Conservation (phyloP, 768 basidiomycete genomes). For the Boletus reticuloceps region DNA sequence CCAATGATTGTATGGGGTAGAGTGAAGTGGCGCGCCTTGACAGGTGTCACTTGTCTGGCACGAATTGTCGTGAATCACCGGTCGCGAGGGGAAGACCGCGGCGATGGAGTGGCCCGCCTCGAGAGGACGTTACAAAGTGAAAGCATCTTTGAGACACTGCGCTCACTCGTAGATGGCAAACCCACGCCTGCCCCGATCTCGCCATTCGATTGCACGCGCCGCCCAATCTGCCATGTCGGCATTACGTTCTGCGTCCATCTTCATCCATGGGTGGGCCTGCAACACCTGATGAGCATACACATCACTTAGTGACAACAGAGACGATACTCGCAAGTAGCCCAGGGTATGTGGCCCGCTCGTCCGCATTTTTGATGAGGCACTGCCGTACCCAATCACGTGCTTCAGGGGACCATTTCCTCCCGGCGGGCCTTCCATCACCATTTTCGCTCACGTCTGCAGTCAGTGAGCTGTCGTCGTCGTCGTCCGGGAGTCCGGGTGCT, state of each 20-base stretch:
- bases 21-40: neutral
- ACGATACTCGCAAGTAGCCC: slow-evolving; percentile 63
- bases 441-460: slow-evolving; percentile 11
- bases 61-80: slow-evolving; percentile 12
- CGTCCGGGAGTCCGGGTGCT: slow-evolving; percentile 80
- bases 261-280: slow-evolving; percentile 79
- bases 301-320: neutral
- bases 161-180: slow-evolving; percentile 24
- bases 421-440: slow-evolving; percentile 7
- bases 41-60: slow-evolving; percentile 1
- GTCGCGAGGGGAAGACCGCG: slow-evolving; percentile 22
- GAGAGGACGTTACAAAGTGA: slow-evolving; percentile 8
- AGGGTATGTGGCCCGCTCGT: slow-evolving; percentile 75
- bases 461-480: slow-evolving; percentile 30
- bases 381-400: slow-evolving; percentile 81
- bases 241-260: slow-evolving; percentile 50
- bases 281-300: neutral
- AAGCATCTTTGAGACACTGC: neutral
- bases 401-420: slow-evolving; percentile 33
- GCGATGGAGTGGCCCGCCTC: slow-evolving; percentile 21
- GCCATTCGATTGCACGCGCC: slow-evolving; percentile 43
- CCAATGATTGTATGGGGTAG: neutral
- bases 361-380: slow-evolving; percentile 82
- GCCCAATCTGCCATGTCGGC: slow-evolving; percentile 92
- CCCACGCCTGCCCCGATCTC: slow-evolving; percentile 26